Percentiles rank a stretch among this genome's conserved stretches.
Evolutionary conservation across 345 rosid species (phyloP).

Genomic region (Eutrema heterophyllum): DNA sequence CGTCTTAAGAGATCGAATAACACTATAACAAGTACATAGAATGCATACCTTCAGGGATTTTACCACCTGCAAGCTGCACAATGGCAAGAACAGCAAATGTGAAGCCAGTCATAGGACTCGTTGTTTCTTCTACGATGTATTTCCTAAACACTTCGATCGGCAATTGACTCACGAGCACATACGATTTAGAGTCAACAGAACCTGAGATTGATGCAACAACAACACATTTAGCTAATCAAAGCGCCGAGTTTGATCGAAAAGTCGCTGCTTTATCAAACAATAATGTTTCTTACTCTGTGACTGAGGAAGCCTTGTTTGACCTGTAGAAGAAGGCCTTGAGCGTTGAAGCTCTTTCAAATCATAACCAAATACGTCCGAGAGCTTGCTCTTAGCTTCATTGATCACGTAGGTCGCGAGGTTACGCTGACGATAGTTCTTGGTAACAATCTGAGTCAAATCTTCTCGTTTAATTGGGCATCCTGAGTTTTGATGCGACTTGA

Average conservation of each 20-base stretch:
- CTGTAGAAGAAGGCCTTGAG: constrained; percentile 45
- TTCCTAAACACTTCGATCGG: constrained; percentile 60
- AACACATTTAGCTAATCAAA: neutral
- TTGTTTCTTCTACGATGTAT: constrained; percentile 55
- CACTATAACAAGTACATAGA: neutral
- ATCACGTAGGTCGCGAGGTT: constrained; percentile 57
- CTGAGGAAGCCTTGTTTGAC: constrained; percentile 52
- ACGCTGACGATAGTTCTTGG: constrained; percentile 67
- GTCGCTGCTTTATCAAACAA: neutral
- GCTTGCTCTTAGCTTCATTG: constrained; percentile 65
- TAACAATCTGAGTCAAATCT: constrained; percentile 79
- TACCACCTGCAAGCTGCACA: constrained; percentile 82
- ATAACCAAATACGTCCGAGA: constrained; percentile 60
- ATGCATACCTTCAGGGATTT: constrained; percentile 71
- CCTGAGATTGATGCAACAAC: constrained; percentile 25
- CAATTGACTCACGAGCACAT: constrained; percentile 67
- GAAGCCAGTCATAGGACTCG: constrained; percentile 60
- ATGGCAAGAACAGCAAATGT: constrained; percentile 68
- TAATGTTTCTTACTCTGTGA: constrained; percentile 37
- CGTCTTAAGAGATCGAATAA: neutral
- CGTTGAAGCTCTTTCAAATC: constrained; percentile 83
- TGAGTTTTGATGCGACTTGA: constrained; percentile 69
- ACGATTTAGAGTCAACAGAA: constrained; percentile 61
- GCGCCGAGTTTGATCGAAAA: neutral
- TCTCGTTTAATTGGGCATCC: constrained; percentile 90